Percentiles rank a stretch among this genome's conserved stretches.
Conservation (phyloP, 345 rosid genomes). For the Pugionium dolabratum region DNA sequence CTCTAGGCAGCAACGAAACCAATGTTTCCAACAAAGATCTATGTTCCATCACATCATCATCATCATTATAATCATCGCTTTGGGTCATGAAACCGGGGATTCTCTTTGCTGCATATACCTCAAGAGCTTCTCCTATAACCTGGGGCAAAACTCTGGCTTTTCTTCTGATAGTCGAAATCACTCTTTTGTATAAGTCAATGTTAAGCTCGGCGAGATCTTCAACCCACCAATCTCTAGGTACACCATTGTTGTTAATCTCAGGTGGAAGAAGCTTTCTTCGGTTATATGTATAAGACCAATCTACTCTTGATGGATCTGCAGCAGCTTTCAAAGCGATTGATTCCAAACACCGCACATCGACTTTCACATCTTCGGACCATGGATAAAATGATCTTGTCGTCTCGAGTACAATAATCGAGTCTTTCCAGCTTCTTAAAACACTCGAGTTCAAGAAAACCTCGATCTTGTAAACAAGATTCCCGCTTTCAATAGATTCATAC, state of each 20-base stretch:
- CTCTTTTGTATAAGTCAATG: constrained; percentile 57
- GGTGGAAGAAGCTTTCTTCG: constrained; percentile 56
- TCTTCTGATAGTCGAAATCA: constrained; percentile 47
- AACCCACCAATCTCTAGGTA: constrained; percentile 80
- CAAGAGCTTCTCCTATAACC: constrained; percentile 64
- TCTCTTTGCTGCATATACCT: constrained; percentile 57
- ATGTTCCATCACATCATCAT: constrained; percentile 39
- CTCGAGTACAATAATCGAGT: constrained; percentile 66
- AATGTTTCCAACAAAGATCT: constrained; percentile 60
- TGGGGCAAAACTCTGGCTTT: constrained; percentile 48
- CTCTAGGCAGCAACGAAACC: constrained; percentile 52
- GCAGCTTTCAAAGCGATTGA: constrained; percentile 61
- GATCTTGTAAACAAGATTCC: constrained; percentile 70
- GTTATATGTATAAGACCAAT: constrained; percentile 77
- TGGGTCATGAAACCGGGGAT: constrained; percentile 50
- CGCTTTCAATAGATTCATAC: constrained; percentile 60
- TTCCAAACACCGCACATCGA: constrained; percentile 58
- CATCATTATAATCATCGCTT: constrained; percentile 30
- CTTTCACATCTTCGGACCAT: constrained; percentile 60
- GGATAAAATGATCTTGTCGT: constrained; percentile 54
- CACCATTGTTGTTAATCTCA: constrained; percentile 36
- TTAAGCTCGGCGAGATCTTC: constrained; percentile 69
- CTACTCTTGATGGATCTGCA: constrained; percentile 55
- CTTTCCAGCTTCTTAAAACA: constrained; percentile 75
- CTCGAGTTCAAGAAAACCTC: constrained; percentile 75